Conservation (phyloP, 2,329 filamentous ascomycete species). For the Fusarium ramigenum region DNA sequence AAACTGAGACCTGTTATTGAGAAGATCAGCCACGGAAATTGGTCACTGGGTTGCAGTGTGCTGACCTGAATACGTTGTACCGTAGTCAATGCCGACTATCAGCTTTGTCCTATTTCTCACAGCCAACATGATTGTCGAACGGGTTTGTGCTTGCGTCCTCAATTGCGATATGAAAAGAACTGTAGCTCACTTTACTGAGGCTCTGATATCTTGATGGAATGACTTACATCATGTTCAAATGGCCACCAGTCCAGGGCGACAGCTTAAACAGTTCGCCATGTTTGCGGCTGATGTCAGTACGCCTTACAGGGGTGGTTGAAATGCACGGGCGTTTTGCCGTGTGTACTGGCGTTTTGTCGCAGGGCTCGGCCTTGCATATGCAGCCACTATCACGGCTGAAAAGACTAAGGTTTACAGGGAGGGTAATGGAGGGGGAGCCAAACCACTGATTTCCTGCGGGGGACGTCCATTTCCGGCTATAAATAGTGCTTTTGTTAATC, state of each 20-base stretch:
- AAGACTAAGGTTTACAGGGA: neutral
- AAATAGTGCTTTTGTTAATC: neutral
- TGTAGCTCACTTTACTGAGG: fast-evolving
- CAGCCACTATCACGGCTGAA: neutral
- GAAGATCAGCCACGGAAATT: too few species aligned
- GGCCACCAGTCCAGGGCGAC: fast-evolving
- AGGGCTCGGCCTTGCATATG: neutral
- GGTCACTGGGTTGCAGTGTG: fast-evolving
- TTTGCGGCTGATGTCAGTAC: neutral
- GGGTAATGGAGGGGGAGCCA: neutral
- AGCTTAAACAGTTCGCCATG: neutral
- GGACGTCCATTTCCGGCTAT: neutral
- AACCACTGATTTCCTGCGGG: neutral
- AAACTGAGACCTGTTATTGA: neutral
- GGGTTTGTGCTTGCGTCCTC: fast-evolving
- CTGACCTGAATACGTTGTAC: neutral
- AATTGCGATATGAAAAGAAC: neutral
- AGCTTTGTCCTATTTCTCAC: neutral
- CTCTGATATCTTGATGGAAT: fast-evolving
- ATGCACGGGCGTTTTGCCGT: neutral
- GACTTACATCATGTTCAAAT: neutral
- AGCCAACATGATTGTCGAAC: neutral
- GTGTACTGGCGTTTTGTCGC: neutral
- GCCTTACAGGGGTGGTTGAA: neutral
- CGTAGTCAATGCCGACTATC: neutral